Conservation (phyloP, 129 eudicot species). For the Cynara cardunculus region DNA sequence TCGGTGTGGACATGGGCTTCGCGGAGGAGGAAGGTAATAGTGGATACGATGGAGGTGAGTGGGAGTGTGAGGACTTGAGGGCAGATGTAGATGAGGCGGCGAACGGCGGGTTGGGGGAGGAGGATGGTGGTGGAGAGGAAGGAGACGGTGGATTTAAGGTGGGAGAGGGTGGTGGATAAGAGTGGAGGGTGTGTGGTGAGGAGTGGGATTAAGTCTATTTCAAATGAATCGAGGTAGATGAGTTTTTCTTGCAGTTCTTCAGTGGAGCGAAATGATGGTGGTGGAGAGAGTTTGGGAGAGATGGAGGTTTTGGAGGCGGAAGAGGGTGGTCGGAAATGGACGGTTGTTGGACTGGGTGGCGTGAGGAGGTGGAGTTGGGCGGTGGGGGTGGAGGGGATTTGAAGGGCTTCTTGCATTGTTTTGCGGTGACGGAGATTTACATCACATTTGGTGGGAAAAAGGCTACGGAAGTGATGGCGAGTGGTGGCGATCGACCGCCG, state of each 20-base stretch:
- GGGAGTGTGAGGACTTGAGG: slow-evolving; percentile 62
- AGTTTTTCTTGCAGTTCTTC: slow-evolving; percentile 47
- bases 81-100: slow-evolving; percentile 63
- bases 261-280: slow-evolving; percentile 10
- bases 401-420: neutral
- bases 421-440: neutral
- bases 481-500: neutral
- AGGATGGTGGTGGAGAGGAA: slow-evolving; percentile 62
- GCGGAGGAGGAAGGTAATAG: slow-evolving; percentile 76
- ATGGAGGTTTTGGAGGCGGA: slow-evolving; percentile 34
- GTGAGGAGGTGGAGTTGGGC: neutral
- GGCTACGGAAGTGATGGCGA: neutral
- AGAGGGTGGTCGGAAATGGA: slow-evolving; percentile 24
- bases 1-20: slow-evolving; percentile 59
- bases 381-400: neutral
- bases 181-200: slow-evolving; percentile 55
- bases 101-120: slow-evolving; percentile 54
- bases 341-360: slow-evolving; percentile 6
- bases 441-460: neutral
- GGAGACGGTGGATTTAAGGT: slow-evolving; percentile 48
- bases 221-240: slow-evolving; percentile 66
- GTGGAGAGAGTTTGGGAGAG: slow-evolving; percentile 30
- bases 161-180: slow-evolving; percentile 47
- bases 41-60: slow-evolving; percentile 36
- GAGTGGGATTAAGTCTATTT: slow-evolving; percentile 62